phyloP scores from a whole-genome alignment of 306 rosid species.

The Rosa multiflora region DNA sequence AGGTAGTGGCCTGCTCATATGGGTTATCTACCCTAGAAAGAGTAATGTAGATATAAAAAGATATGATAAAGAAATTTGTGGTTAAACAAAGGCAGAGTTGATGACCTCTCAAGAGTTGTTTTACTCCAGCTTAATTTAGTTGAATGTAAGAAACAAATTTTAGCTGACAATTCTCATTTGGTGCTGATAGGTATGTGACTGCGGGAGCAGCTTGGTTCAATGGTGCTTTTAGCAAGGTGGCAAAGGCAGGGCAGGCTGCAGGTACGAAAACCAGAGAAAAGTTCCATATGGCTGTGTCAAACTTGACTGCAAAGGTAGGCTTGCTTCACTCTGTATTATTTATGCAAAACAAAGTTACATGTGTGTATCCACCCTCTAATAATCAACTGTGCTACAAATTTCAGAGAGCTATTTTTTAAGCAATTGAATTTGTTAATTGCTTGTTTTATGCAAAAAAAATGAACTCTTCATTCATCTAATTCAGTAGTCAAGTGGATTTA shows the following conservation, averaged over 20 bases:
- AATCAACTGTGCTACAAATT: neutral
- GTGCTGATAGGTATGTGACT: slow-evolving; percentile 69
- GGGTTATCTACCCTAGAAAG: neutral
- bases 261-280: slow-evolving; percentile 89
- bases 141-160: neutral
- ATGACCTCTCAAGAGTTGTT: neutral
- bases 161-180: slow-evolving; percentile 4
- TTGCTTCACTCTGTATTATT: slow-evolving; percentile 14
- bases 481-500: neutral
- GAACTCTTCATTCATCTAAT: neutral
- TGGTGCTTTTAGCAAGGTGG: slow-evolving; percentile 86
- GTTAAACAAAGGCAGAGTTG: neutral
- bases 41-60: neutral
- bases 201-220: slow-evolving; percentile 86
- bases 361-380: neutral
- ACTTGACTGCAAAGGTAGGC: slow-evolving; percentile 75
- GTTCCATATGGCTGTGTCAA: slow-evolving; percentile 75
- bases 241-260: slow-evolving; percentile 84
- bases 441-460: neutral
- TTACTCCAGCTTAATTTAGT: neutral
- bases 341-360: neutral
- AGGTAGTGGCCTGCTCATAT: neutral
- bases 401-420: neutral
- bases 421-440: neutral
- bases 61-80: neutral